Evolutionary conservation across 108 stramenopile species (phyloP), one percentile per base, ranked within the genome.

Genomic region (Cyclostephanos tholiformis): DNA sequence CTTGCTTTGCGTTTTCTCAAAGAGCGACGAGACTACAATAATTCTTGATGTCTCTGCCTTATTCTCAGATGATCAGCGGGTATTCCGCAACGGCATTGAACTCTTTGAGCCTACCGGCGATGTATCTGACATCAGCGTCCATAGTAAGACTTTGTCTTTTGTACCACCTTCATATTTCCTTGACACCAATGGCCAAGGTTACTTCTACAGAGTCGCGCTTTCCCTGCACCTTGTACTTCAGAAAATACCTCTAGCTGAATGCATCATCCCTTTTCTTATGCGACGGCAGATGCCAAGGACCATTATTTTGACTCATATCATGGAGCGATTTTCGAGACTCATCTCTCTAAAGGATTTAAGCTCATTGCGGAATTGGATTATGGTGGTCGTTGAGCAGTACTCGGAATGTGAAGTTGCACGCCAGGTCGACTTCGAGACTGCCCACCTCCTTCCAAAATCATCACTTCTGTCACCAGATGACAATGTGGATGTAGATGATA

Each of bases 61-160:
- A n/a, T 78, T 78, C 32, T 78, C 69, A n/a, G 77, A 78, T 35
- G 77, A 78, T 30, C 55, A 46, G 49, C 41, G 70, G 50, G 57
- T 71, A 19, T 65, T 65, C 4, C 69, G 51, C 17, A 64, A 71
- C 36, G 38, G 53, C 35, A 66, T 71, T 35, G 48, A 60, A 59
- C 62, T 63, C 22, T 29, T 9, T 25, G 55, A 44, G 17, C 30
- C 63, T 27, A 49, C 19, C 11, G 50, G 41, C 0, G 51, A 53
- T 43, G 68, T 35, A 41, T 29, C 25, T 0, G 19, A 51, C 20
- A 69, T 76, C 39, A 44, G 69, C 49, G 68, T 63, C 23, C 62
- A 64, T 56, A 76, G 68, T 60, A 41, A 41, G 41, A 10, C 41
- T 41, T 57, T 76, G 35, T 76, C 76, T 35, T 76, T 76, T 44